Evolutionary conservation across 441 rosid genomes (phyloP).

Genomic region (Brassica balearica): DNA sequence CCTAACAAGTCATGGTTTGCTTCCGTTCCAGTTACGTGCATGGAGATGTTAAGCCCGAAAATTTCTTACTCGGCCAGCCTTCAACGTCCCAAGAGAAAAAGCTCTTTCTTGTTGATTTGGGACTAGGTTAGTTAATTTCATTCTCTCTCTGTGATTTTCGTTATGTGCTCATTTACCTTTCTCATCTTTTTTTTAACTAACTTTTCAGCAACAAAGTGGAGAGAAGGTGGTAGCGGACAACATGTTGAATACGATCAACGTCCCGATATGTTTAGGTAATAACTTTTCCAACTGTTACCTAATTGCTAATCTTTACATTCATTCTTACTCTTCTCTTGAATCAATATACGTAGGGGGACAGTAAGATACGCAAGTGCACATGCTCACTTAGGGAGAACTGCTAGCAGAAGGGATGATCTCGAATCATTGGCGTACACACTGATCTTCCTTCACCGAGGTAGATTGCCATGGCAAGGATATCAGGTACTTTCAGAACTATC

Average conservation of each 20-base stretch:
- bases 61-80: constrained; percentile 97
- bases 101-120: constrained; percentile 93
- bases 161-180: constrained; percentile 18
- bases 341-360: constrained; percentile 62
- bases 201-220: constrained; percentile 95
- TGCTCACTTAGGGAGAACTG: constrained; percentile 98
- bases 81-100: constrained; percentile 93
- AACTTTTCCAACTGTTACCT: constrained; percentile 17
- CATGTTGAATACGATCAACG: constrained; percentile 99
- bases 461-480: constrained; percentile 99
- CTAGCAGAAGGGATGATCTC: constrained; percentile 97
- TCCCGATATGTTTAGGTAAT: constrained; percentile 97
- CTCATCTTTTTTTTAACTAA: constrained; percentile 3
- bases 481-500: constrained; percentile 59
- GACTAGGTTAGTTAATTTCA: constrained; percentile 66
- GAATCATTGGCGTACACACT: constrained; percentile 97
- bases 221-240: constrained; percentile 73
- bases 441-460: constrained; percentile 87
- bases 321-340: constrained; percentile 23
- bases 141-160: constrained; percentile 20
- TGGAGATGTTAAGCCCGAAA: constrained; percentile 99
- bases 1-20: constrained; percentile 27
- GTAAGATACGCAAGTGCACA: constrained; percentile 98
- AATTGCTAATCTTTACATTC: neutral
- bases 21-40: constrained; percentile 80